Base-by-base conservation (phyloP, 352 stramenopile genomes). In the Pythium sp. region DNA sequence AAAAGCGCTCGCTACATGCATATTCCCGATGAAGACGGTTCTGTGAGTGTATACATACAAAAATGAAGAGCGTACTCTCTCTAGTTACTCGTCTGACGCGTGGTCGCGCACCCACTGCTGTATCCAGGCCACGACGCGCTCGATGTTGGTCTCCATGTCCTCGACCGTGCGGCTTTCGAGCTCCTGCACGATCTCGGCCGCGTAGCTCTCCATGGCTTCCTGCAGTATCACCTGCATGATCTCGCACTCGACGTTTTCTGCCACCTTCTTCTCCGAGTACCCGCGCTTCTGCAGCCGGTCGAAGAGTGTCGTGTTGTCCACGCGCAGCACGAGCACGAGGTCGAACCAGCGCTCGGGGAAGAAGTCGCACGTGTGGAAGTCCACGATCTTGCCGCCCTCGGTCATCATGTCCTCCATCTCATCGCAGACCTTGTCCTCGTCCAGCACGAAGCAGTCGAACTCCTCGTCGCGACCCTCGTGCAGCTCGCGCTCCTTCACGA, bases 191-290 rank as follows among this genome's bases (percentile, higher is more conserved):
- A 99, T 98, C 69, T 98, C 91, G 1, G 76, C 47, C 26, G 88
- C 91, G 78, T 99, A 99, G 55, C 84, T 94, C 78, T 99, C 96
- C 26, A 80, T 78, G 24, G 97, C 97, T 64, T 99, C 97, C 62
- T 99, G 96, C 12, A 99, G 76, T 59, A 99, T 92, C 9, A 99
- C 93, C 77, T 97, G 91, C 97, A 99, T 99, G 75, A 99, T 99
- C 82, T 99, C 97, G 68, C 93, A 98, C 78, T 98, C 85, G 74
- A 98, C 93, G 75, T 99, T 99, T 77, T 99, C 96, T 18, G 72
- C 71, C 71, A 98, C 78, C 71, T 99, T 99, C 75, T 98, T 98
- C 62, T 98, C 87, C 66, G 78, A 93, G 78, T 99, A 99, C 30
- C 95, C 95, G 67, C 90, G 87, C 67, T 84, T 83, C 38, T 86